phyloP scores from a whole-genome alignment of 2,329 filamentous ascomycete genomes.

The Pestalotiopsis sp. region DNA sequence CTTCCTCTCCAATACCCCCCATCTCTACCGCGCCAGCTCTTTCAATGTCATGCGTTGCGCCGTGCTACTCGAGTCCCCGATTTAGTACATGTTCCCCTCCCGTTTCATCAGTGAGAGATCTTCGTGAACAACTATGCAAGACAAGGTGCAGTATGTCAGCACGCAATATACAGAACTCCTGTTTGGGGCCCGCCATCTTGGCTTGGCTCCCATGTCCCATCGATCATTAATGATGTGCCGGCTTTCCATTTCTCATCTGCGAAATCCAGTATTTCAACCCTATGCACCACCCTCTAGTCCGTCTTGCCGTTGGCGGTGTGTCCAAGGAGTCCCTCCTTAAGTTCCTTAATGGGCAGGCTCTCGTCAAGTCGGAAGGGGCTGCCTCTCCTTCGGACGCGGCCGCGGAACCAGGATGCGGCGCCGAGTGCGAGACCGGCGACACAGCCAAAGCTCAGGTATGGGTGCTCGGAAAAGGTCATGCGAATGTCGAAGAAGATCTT shows the following conservation, averaged over 20 bases:
- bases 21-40: neutral
- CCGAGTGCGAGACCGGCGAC: slow-evolving; percentile 59
- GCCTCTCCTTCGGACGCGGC: slow-evolving; percentile 55
- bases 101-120: neutral
- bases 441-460: slow-evolving; percentile 59
- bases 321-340: slow-evolving; percentile 69
- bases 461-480: slow-evolving; percentile 60
- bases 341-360: slow-evolving; percentile 48
- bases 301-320: slow-evolving; percentile 53
- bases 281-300: slow-evolving; percentile 37
- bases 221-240: slow-evolving; percentile 8
- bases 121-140: slow-evolving; percentile 9
- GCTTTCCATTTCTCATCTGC: slow-evolving; percentile 9
- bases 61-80: neutral
- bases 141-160: neutral
- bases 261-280: slow-evolving; percentile 1
- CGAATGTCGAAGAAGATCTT: slow-evolving; percentile 72
- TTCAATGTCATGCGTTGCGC: neutral
- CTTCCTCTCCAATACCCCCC: neutral
- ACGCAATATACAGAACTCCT: slow-evolving; percentile 14
- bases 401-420: slow-evolving; percentile 54
- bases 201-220: slow-evolving; percentile 4
- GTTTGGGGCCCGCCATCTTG: neutral
- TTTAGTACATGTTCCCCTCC: neutral
- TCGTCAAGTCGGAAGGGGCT: slow-evolving; percentile 67